A percentile compares a stretch with the other conserved stretches of the same genome.
Conservation (phyloP, 1,284 basidiomycete genomes). For the Volvariella surrecta region DNA sequence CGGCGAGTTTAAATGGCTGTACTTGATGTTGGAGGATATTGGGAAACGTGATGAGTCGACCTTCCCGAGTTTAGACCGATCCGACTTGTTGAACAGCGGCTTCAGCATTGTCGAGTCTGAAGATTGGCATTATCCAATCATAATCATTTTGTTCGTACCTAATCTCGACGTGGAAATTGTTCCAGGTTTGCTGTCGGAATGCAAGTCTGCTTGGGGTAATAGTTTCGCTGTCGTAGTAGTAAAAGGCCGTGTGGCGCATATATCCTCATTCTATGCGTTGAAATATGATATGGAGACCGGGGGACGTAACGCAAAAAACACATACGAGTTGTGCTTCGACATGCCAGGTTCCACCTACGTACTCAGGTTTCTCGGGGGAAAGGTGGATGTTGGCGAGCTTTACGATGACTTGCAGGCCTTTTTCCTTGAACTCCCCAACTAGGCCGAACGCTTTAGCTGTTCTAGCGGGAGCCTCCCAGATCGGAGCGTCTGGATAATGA, state of each 20-base stretch:
- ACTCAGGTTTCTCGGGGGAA: constrained; percentile 33
- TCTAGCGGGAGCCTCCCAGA: not conserved
- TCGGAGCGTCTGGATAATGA: constrained; percentile 12
- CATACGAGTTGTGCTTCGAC: constrained; percentile 26
- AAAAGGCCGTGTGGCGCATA: constrained; percentile 31
- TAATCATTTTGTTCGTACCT: constrained; percentile 16
- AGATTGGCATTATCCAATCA: constrained; percentile 17
- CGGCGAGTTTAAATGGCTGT: constrained; percentile 28
- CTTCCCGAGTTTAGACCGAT: constrained; percentile 19
- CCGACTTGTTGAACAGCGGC: constrained; percentile 21
- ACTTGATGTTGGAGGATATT: constrained; percentile 35
- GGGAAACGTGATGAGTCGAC: constrained; percentile 29
- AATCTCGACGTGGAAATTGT: constrained; percentile 1
- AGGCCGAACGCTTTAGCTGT: constrained; percentile 12
- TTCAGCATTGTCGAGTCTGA: constrained; percentile 10
- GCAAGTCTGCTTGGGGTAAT: constrained; percentile 17
- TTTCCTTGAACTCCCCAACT: constrained; percentile 11
- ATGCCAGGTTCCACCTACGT: constrained; percentile 29
- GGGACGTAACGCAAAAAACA: not conserved
- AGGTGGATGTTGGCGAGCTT: constrained; percentile 41
- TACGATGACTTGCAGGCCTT: constrained; percentile 36
- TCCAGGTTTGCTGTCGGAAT: constrained; percentile 17
- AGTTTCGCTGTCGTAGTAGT: constrained; percentile 21
- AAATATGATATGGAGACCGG: not conserved
- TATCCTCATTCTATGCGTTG: constrained; percentile 31